Conservation (phyloP, 768 basidiomycete genomes). For the Calocera viscosa region DNA sequence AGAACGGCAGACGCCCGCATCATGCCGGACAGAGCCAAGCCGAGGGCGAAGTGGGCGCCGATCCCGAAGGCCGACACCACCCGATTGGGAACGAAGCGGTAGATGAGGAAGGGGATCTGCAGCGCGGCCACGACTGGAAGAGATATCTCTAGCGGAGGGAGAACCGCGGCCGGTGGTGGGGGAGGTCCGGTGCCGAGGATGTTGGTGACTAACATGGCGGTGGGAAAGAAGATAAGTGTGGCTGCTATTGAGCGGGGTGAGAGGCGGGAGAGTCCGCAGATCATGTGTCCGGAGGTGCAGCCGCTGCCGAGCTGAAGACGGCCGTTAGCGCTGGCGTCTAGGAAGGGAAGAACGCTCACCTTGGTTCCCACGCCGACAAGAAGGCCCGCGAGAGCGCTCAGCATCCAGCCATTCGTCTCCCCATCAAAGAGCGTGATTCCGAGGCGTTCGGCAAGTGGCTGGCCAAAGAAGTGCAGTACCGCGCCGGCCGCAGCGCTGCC, state of each 20-base stretch:
- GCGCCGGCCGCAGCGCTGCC: slow-evolving; percentile 16
- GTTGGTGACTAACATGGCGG: slow-evolving; percentile 22
- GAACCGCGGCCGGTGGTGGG: neutral
- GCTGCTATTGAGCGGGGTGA: slow-evolving; percentile 27
- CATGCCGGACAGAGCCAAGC: slow-evolving; percentile 29
- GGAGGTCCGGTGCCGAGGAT: slow-evolving; percentile 11
- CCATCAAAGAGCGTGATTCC: neutral
- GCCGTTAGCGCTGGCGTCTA: neutral
- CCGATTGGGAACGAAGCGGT: slow-evolving; percentile 6
- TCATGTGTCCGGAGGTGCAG: slow-evolving; percentile 30
- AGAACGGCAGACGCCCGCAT: slow-evolving; percentile 16
- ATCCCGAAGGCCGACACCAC: slow-evolving; percentile 19
- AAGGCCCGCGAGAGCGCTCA: slow-evolving; percentile 19
- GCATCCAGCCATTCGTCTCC: neutral
- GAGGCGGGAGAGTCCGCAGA: slow-evolving; percentile 28
- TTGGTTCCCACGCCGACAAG: slow-evolving; percentile 27
- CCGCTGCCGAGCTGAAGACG: slow-evolving; percentile 26
- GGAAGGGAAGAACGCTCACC: slow-evolving; percentile 19
- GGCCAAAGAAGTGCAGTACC: slow-evolving; percentile 18
- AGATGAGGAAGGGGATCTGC: slow-evolving; percentile 2
- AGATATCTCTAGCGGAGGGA: neutral
- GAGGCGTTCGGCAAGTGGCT: slow-evolving; percentile 16
- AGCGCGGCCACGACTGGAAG: neutral
- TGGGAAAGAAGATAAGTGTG: slow-evolving; percentile 21
- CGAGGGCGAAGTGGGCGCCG: slow-evolving; percentile 24